Evolutionary conservation across 202 grass and related monocot species (phyloP), one percentile per base, ranked within the genome.

Genomic region (Zizania palustris): DNA sequence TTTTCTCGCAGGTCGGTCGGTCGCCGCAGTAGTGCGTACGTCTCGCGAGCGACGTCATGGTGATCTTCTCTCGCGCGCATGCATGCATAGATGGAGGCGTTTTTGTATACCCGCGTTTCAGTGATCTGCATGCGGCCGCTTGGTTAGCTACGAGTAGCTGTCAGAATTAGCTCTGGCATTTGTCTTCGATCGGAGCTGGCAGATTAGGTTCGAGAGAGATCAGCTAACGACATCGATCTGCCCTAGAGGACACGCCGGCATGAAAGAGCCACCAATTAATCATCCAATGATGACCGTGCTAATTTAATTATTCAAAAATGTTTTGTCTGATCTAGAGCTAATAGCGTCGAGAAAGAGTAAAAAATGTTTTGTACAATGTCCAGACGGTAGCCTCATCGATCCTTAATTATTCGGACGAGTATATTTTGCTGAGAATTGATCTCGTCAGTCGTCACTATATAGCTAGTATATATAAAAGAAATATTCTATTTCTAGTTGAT

Each of bases 81-180:
- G n/a, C n/a, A n/a, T n/a, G n/a, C 39, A 3, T 51, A 70, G 58
- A 71, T 49, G 67, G 60, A 38, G 60, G 68, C 72, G 7, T 38
- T 57, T 62, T 66, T 37, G 11, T 35, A 56, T 33, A 5, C 4
- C 28, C 13, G 15, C 14, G 41, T 60, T 57, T 38, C 5, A 1
- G 45, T 16, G 41, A 41, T 59, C n/a, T n/a, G n/a, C n/a, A n/a
- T n/a, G n/a, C n/a, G n/a, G 45, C 1, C 15, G 12, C 33, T 42
- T 12, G 45, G 69, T 82, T 73, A 49, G 68, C 63, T 77, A 70
- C 1, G 37, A 65, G 77, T 85, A 69, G 46, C 66, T 88, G 36
- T 88, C 78, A 20, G 60, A 75, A 63, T 63, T 69, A 83, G 62
- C 61, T 60, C 58, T 20, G 5, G 19, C 11, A 35, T 50, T 54